Evolutionary conservation across 129 eudicot genomes (phyloP), one percentile per base, ranked within the genome.

Genomic region (Deinandra increscens): DNA sequence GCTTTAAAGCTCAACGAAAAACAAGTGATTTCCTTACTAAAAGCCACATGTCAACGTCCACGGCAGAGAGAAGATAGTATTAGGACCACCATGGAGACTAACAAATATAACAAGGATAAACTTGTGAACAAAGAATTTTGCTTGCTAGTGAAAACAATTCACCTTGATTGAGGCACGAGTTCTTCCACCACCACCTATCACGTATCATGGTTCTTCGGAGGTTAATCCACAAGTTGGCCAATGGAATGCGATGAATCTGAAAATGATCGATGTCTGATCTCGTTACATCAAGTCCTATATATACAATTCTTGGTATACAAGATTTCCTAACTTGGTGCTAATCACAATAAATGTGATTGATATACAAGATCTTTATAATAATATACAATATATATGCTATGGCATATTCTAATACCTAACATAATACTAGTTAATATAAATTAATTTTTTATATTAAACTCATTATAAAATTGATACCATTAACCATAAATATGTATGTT

Each of bases 211-310:
- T 3, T 55, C 81, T 29, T 14, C 66, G 0, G 73, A 41, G 10
- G 85, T 88, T 20, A 80, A 72, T 29, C 97, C 97, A 1, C 37
- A 18, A 0, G 88, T 85, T 8, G 97, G 97, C 14, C 80, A 70
- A 11, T 91, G 97, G 97, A 91, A 91, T 31, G 88, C 88, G 97
- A 88, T 84, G 3, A 66, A 88, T 12, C 79, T 85, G 94, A n/a
- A n/a, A n/a, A n/a, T n/a, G n/a, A n/a, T n/a, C n/a, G n/a, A n/a
- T n/a, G n/a, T n/a, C n/a, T n/a, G n/a, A n/a, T n/a, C n/a, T n/a
- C n/a, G n/a, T n/a, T n/a, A n/a, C n/a, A n/a, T n/a, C n/a, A n/a
- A n/a, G n/a, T n/a, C n/a, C n/a, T n/a, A n/a, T n/a, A n/a, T n/a
- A n/a, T n/a, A n/a, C n/a, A n/a, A n/a, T n/a, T n/a, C n/a, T n/a